phyloP scores from a whole-genome alignment of 805 yeast genomes.

The Ogataea wickerhamii region DNA sequence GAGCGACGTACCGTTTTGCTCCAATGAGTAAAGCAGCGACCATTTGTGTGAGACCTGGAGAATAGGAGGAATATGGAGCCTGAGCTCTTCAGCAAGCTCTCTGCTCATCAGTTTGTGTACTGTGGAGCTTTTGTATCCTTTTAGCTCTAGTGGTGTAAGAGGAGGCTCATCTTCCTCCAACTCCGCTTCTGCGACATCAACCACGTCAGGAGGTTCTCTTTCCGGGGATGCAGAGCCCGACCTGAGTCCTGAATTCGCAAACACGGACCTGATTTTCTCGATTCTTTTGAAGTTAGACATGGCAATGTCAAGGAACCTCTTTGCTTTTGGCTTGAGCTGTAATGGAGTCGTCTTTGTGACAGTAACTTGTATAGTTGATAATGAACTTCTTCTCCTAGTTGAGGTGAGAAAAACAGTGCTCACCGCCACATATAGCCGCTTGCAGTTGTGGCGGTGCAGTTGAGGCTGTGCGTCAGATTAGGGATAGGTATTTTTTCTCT shows the following conservation, averaged over 20 bases:
- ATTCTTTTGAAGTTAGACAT: slow-evolving; percentile 17
- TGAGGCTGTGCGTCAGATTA: no score
- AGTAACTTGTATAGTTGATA: no score
- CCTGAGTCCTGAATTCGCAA: slow-evolving; percentile 10
- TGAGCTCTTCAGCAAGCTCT: slow-evolving; percentile 70
- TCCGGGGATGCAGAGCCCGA: slow-evolving; percentile 15
- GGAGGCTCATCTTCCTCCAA: slow-evolving; percentile 36
- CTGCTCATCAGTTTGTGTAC: slow-evolving; percentile 49
- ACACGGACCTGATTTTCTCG: slow-evolving; percentile 16
- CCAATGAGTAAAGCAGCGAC: slow-evolving; percentile 77
- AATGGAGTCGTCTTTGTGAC: not conserved
- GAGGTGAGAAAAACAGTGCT: not conserved
- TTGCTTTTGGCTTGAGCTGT: not conserved
- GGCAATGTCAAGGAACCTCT: not conserved
- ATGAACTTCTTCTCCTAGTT: no score
- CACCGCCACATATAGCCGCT: not conserved
- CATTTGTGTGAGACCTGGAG: slow-evolving; percentile 75
- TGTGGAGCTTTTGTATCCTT: slow-evolving; percentile 60
- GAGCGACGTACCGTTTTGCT: slow-evolving; percentile 87
- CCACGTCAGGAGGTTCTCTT: not conserved
- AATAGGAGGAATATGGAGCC: slow-evolving; percentile 72
- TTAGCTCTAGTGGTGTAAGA: slow-evolving; percentile 51
- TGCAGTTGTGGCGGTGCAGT: not conserved
- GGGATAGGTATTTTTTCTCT: no score
- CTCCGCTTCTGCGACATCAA: slow-evolving; percentile 2